Percentiles rank a stretch among this genome's conserved stretches.
These are phyloP conservation scores for Potentilla sterilis DNA, from an alignment of 306 rosid species.

Conservation along the genomic window DNA sequence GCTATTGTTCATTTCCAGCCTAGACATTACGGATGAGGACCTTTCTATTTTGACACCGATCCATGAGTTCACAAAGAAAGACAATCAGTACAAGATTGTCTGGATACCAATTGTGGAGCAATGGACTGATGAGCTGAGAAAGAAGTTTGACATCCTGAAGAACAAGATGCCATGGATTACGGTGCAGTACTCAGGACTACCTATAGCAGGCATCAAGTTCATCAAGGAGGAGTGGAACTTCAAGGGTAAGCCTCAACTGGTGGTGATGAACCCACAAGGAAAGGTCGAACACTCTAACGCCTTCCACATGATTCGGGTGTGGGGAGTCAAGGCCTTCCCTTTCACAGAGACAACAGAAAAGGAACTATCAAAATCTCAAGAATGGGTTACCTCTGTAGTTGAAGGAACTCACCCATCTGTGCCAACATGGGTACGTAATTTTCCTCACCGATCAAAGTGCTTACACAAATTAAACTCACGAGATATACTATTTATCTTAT, in stretches of 20 bases:
- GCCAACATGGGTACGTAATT: slow-evolving; percentile 25
- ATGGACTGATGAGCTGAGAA: slow-evolving; percentile 36
- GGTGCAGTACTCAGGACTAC: slow-evolving; percentile 24
- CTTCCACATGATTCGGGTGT: slow-evolving; percentile 42
- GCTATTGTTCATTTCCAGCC: slow-evolving; percentile 43
- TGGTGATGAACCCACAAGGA: slow-evolving; percentile 38
- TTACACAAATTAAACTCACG: too few relatives aligned
- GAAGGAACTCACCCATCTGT: slow-evolving; percentile 5
- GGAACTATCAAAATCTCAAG: not conserved
- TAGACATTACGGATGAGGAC: slow-evolving; percentile 51
- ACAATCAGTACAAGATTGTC: slow-evolving; percentile 38
- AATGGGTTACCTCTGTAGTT: slow-evolving; percentile 31
- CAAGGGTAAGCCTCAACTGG: slow-evolving; percentile 39
- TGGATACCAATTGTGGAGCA: slow-evolving; percentile 62
- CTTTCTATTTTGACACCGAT: slow-evolving; percentile 32
- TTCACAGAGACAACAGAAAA: slow-evolving; percentile 15
- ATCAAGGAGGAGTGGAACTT: slow-evolving; percentile 55
- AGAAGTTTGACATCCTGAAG: slow-evolving; percentile 48
- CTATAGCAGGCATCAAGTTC: slow-evolving; percentile 40
- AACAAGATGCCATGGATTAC: slow-evolving; percentile 53
- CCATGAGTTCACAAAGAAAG: slow-evolving; percentile 34
- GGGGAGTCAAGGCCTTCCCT: slow-evolving; percentile 48
- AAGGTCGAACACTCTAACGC: slow-evolving; percentile 44
- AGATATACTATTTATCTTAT: too few relatives aligned
- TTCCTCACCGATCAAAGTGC: not conserved